Evolutionary conservation across 495 filamentous ascomycete species (phyloP).

Genomic region (Aspergillus diversus): DNA sequence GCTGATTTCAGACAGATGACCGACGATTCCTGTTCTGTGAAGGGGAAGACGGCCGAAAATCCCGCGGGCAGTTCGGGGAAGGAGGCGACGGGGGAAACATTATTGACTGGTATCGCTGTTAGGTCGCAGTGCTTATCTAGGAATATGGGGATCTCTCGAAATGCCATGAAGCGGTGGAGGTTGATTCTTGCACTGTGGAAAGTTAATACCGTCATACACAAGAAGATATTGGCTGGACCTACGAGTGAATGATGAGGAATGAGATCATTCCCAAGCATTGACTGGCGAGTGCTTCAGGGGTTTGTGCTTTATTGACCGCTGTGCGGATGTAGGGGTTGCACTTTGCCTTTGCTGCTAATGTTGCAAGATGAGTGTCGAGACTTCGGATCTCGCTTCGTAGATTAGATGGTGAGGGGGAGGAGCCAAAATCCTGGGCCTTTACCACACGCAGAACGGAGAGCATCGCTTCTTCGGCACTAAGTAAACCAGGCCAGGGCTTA

Average conservation of each 20-base stretch:
- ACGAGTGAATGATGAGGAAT: no score
- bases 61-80: neutral
- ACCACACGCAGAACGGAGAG: conserved; percentile 2
- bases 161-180: conserved; percentile 9
- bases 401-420: neutral
- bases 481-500: conserved; percentile 14
- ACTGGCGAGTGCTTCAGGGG: no score
- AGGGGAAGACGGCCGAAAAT: conserved; percentile 11
- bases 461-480: conserved; percentile 16
- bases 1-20: conserved; percentile 14
- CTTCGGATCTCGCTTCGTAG: conserved; percentile 7
- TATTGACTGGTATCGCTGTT: neutral
- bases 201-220: no score
- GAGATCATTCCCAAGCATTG: no score
- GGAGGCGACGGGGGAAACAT: neutral
- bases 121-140: conserved; percentile 5
- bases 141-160: neutral
- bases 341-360: no score
- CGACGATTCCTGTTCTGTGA: conserved; percentile 12
- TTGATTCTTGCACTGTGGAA: conserved; percentile 13
- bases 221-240: conserved; percentile 5
- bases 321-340: no score
- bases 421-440: neutral
- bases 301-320: no score
- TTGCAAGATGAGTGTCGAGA: no score